Percentiles rank a stretch among this genome's conserved stretches.
phyloP scores from a whole-genome alignment of 192 early-diverging fungal species.

The Geosiphon pyriformis region DNA sequence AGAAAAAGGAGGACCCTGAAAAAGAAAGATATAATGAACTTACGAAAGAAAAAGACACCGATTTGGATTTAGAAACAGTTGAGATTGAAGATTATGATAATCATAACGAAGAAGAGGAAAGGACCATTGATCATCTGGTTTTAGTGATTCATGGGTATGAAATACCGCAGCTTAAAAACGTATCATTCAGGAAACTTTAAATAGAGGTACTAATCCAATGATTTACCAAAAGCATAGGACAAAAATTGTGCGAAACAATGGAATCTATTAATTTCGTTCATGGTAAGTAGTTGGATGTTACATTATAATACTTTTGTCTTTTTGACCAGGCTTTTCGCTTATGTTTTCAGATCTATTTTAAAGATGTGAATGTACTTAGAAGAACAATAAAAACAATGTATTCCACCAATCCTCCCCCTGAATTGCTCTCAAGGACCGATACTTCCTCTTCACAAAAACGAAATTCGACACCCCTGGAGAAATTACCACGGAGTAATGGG shows the following conservation, averaged over 20 bases:
- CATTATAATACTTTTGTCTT: background rate
- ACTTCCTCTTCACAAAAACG: conserved; percentile 2
- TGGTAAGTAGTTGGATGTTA: conserved; percentile 26
- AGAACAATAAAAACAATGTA: conserved; percentile 58
- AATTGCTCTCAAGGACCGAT: conserved; percentile 24
- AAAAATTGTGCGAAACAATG: conserved; percentile 71
- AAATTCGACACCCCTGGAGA: background rate
- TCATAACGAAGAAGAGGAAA: conserved; percentile 47
- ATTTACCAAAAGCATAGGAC: conserved; percentile 54
- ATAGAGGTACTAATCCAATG: background rate
- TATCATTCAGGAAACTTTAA: background rate
- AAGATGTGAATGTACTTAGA: conserved; percentile 67
- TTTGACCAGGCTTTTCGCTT: background rate
- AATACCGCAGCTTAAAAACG: background rate
- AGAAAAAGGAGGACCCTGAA: conserved; percentile 37
- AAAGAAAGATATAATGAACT: conserved; percentile 14
- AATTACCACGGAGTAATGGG: conserved; percentile 30
- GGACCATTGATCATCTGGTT: conserved; percentile 71
- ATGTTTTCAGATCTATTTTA: background rate
- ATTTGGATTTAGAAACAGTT: conserved; percentile 20
- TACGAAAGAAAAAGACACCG: conserved; percentile 30
- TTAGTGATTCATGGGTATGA: conserved; percentile 73
- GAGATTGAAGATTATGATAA: conserved; percentile 42
- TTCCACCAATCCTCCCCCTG: conserved; percentile 23
- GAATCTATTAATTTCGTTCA: conserved; percentile 62